These are phyloP conservation scores for Purshia tridentata DNA, from an alignment of 306 rosid species.

Conservation along the genomic window DNA sequence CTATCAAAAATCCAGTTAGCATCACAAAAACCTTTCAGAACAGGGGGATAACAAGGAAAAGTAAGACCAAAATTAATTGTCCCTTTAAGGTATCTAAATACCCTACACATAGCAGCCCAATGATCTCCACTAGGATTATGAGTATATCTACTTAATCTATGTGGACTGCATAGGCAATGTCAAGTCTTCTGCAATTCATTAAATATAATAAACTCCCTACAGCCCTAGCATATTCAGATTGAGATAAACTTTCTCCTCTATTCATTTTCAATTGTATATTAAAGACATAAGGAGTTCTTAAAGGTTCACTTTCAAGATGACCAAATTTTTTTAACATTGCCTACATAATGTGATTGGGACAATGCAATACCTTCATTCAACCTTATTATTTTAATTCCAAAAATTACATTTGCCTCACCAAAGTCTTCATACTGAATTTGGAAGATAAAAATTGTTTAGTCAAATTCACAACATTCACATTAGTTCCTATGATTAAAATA, in stretches of 20 bases:
- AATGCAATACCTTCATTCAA: no score
- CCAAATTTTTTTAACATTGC: no score
- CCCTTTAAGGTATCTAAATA: neutral
- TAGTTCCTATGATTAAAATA: neutral
- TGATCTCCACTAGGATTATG: neutral
- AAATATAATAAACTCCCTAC: neutral
- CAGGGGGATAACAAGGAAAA: neutral
- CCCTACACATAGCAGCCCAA: neutral
- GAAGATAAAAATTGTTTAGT: neutral
- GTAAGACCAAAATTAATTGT: neutral
- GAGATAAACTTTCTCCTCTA: neutral
- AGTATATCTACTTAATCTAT: constrained; percentile 4
- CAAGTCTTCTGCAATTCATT: neutral
- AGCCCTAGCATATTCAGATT: neutral
- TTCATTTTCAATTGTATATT: neutral
- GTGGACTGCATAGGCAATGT: neutral
- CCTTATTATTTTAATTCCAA: no score
- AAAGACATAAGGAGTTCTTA: neutral
- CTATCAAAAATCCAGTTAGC: constrained; percentile 1
- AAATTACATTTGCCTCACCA: neutral
- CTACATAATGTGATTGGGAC: no score
- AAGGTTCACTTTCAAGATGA: no score
- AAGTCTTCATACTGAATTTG: neutral
- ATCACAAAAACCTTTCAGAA: neutral
- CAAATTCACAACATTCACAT: neutral